These are phyloP conservation scores for Rosa persica DNA, from an alignment of 306 rosid species.

Conservation along the genomic window DNA sequence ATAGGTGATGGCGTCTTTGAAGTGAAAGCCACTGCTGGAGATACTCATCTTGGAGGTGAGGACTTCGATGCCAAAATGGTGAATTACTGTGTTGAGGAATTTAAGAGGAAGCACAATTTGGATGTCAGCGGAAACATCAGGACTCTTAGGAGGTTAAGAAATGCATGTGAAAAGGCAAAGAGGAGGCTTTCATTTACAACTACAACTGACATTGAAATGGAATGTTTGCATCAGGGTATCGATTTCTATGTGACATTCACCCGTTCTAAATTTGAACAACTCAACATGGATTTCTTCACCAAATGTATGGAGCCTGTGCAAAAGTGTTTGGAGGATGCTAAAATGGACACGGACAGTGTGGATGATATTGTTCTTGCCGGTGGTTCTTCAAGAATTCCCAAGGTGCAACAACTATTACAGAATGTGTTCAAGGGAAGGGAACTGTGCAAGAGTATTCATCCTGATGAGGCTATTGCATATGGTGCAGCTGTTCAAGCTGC, in stretches of 20 bases:
- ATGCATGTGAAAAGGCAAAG: background rate
- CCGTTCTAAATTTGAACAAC: background rate
- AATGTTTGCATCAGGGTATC: background rate
- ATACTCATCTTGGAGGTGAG: slow-evolving; percentile 20
- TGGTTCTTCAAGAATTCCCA: background rate
- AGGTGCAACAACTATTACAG: background rate
- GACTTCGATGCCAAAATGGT: slow-evolving; percentile 7
- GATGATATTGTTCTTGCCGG: background rate
- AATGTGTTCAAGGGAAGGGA: too few relatives aligned
- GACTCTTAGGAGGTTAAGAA: background rate
- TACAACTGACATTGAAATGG: background rate
- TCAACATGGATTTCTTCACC: background rate
- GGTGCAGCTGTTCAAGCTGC: too few relatives aligned
- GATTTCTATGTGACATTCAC: background rate
- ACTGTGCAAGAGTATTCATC: too few relatives aligned
- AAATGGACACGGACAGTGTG: background rate
- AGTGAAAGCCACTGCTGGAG: slow-evolving; percentile 1
- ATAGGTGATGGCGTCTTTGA: background rate
- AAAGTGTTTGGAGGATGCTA: background rate
- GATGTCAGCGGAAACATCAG: background rate
- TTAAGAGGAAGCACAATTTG: background rate
- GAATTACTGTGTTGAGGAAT: background rate
- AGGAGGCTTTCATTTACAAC: background rate
- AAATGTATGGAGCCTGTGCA: background rate
- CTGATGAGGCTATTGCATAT: too few relatives aligned